These are phyloP conservation scores for Odontarrhena argentea DNA, from an alignment of 345 rosid species.

Conservation along the genomic window DNA sequence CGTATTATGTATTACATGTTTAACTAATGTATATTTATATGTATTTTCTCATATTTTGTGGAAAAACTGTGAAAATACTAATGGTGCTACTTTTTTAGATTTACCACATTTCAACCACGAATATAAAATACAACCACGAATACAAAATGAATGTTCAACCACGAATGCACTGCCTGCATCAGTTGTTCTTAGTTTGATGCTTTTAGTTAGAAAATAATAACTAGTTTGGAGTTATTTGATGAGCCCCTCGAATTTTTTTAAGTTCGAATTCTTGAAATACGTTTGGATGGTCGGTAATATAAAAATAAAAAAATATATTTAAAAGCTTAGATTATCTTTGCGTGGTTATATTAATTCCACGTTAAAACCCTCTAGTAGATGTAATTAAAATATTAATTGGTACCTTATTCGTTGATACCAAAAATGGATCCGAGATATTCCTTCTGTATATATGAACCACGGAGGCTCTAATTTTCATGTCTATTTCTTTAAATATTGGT, in stretches of 20 bases:
- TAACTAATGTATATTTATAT: background rate
- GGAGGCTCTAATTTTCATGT: constrained; percentile 45
- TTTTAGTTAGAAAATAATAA: background rate
- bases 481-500: constrained; percentile 14
- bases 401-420: constrained; percentile 35
- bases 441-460: constrained; percentile 47
- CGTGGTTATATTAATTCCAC: constrained; percentile 28
- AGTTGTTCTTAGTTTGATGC: constrained; percentile 20
- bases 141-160: background rate
- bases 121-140: too few relatives aligned
- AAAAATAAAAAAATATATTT: background rate
- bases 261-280: constrained; percentile 39
- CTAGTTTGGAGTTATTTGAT: constrained; percentile 19
- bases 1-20: background rate
- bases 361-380: constrained; percentile 26
- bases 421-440: constrained; percentile 45
- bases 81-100: too few relatives aligned
- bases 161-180: background rate
- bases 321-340: constrained; percentile 22
- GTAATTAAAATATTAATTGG: constrained; percentile 16
- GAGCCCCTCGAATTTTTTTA: constrained; percentile 18
- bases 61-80: too few relatives aligned
- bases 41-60: background rate
- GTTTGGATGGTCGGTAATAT: constrained; percentile 31
- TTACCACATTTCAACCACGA: too few relatives aligned